Conservation (phyloP, 768 basidiomycete genomes). For the Pleurotus tuoliensis region DNA sequence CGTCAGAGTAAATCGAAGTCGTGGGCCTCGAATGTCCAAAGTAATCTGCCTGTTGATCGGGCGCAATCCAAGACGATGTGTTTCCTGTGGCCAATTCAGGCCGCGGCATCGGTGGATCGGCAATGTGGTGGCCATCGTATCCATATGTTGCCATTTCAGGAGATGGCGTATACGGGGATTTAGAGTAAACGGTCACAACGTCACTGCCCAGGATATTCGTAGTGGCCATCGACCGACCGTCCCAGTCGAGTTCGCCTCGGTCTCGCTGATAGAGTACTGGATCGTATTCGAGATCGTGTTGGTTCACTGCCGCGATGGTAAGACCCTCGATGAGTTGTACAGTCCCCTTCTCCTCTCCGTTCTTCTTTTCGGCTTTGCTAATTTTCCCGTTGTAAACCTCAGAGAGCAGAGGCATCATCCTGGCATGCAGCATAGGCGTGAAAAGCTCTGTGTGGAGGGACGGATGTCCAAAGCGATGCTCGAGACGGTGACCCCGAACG, state of each 20-base stretch:
- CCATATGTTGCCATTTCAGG: neutral
- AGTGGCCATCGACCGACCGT: slow-evolving; percentile 44
- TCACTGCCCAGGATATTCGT: slow-evolving; percentile 47
- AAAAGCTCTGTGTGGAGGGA: slow-evolving; percentile 68
- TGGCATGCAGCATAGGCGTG: slow-evolving; percentile 66
- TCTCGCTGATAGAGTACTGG: slow-evolving; percentile 54
- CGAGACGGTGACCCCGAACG: slow-evolving; percentile 54
- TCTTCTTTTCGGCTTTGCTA: slow-evolving; percentile 33
- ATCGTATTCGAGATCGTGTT: slow-evolving; percentile 57
- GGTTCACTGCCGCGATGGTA: slow-evolving; percentile 50
- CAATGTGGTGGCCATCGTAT: neutral
- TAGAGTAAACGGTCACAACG: slow-evolving; percentile 35
- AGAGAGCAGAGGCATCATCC: slow-evolving; percentile 57
- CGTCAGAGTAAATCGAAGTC: slow-evolving; percentile 2
- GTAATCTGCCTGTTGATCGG: neutral
- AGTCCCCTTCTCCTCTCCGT: slow-evolving; percentile 49
- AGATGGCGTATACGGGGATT: slow-evolving; percentile 20
- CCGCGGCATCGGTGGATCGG: neutral
- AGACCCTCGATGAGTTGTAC: slow-evolving; percentile 52
- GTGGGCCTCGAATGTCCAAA: neutral
- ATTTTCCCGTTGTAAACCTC: slow-evolving; percentile 58
- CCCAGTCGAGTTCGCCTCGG: slow-evolving; percentile 65
- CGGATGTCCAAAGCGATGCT: slow-evolving; percentile 82
- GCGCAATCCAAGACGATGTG: neutral
- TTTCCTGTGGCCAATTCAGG: neutral